Base-by-base conservation (phyloP, 768 basidiomycete genomes). In the Phylloporus sp. region DNA sequence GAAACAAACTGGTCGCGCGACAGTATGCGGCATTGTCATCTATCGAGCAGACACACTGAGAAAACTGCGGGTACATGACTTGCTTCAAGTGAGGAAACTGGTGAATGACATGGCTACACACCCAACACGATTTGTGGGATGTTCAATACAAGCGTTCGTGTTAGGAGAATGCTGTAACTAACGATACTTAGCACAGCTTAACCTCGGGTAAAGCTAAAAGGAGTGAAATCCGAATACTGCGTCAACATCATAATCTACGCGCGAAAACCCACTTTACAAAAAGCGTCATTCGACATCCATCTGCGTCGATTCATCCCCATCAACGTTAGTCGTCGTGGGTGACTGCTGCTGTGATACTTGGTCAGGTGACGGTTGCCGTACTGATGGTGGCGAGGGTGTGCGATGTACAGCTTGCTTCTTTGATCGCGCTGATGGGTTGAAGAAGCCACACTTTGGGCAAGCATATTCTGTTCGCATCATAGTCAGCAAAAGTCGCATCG, bases 381-480 rank as follows among this genome's bases (percentile, higher is more conserved):
- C 22, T 41, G 49, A 53, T 15, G 68, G 60, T 16, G 67, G 67
- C 32, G 67, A 67, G 31, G 69, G 67, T 6, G 59, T 58, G 50
- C 56, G 69, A 22, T 54, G 57, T 46, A 48, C 54, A 42, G 51
- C 50, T 35, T 36, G 58, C 57, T 56, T 70, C 61, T 70, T 69
- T 20, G 67, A 69, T 55, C 67, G 63, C 15, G 63, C 65, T 0
- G 78, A 75, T 6, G 76, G 71, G 60, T 95, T 95, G 68, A 95
- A 90, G 69, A 86, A 82, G 8, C 84, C 84, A 65, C 93, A 95
- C 64, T 89, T 91, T 0, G 84, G 88, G 66, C 92, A 95, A 23
- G 81, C 70, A 59, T 91, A 95, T 72, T 93, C 92, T 95, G 35
- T 54, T 32, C 47, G 50, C 32, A 48, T 41, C 18, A 46, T 15